Percentiles rank a stretch among this genome's conserved stretches.
phyloP scores from a whole-genome alignment of 2,329 filamentous ascomycete species.

The Waltergamsia citrina region DNA sequence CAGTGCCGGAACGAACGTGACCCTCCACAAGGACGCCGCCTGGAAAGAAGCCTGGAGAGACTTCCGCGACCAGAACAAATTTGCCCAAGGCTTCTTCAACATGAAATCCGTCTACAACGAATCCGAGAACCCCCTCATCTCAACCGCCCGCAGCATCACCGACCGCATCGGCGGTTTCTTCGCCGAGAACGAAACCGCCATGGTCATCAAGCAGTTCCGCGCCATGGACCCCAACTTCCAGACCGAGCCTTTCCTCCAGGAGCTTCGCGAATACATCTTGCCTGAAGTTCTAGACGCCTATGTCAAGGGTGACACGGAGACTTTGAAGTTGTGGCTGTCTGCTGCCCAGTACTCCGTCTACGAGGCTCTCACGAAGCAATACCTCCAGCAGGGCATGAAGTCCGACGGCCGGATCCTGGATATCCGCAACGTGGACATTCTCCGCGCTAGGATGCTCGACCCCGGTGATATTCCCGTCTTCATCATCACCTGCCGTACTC shows the following conservation, averaged over 20 bases:
- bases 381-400: constrained; percentile 84
- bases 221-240: constrained; percentile 94
- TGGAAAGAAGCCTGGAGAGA: constrained; percentile 99
- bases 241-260: constrained; percentile 86
- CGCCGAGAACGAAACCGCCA: constrained; percentile 94
- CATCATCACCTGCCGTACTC: constrained; percentile 91
- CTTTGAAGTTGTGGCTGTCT: constrained; percentile 88
- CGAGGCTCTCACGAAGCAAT: constrained; percentile 92
- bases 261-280: constrained; percentile 95
- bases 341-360: constrained; percentile 96
- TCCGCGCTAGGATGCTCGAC: constrained; percentile 71
- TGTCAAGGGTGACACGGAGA: constrained; percentile 89
- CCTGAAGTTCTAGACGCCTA: constrained; percentile 97
- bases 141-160: constrained; percentile 86
- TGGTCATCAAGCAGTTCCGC: constrained; percentile 96
- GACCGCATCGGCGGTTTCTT: constrained; percentile 93
- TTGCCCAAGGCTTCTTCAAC: constrained; percentile 81
- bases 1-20: constrained; percentile 90
- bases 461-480: constrained; percentile 89
- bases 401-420: constrained; percentile 93
- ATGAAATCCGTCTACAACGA: constrained; percentile 87
- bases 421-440: constrained; percentile 86
- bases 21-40: constrained; percentile 89
- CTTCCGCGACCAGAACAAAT: constrained; percentile 80
- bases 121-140: constrained; percentile 92